phyloP scores from a whole-genome alignment of 768 basidiomycete species.

The Pisolithus orientalis region DNA sequence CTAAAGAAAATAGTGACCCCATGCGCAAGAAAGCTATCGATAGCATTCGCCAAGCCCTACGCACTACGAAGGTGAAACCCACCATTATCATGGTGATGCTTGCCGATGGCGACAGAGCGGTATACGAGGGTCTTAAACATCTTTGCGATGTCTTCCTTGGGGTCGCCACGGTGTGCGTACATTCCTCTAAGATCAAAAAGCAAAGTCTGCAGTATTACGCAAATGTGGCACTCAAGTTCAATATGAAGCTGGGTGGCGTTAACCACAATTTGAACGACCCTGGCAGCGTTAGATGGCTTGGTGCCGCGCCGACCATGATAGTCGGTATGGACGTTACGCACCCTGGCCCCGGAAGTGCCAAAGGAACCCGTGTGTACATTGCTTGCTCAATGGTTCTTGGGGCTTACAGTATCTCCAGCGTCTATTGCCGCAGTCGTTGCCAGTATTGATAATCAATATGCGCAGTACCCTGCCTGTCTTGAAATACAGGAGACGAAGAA shows the following conservation, averaged over 20 bases:
- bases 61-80: conserved; percentile 34
- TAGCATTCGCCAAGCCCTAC: conserved; percentile 38
- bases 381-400: background rate
- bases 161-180: conserved; percentile 65
- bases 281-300: conserved; percentile 33
- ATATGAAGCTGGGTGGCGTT: conserved; percentile 50
- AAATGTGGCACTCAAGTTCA: conserved; percentile 50
- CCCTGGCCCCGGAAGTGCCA: conserved; percentile 66
- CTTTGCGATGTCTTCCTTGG: conserved; percentile 46
- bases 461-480: conserved; percentile 46
- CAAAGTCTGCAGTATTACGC: conserved; percentile 50
- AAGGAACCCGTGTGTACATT: conserved; percentile 34
- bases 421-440: conserved; percentile 52
- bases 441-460: conserved; percentile 37
- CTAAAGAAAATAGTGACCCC: conserved; percentile 46
- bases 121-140: conserved; percentile 49
- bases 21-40: conserved; percentile 45
- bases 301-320: conserved; percentile 40
- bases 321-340: conserved; percentile 69
- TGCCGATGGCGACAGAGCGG: conserved; percentile 38
- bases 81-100: conserved; percentile 41
- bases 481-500: conserved; percentile 54
- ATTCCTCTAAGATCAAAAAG: conserved; percentile 64
- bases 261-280: conserved; percentile 40
- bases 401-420: conserved; percentile 16